Evolutionary conservation across 1,284 basidiomycete genomes (phyloP), one percentile per base, ranked within the genome.

Genomic region (Boletus sp.): DNA sequence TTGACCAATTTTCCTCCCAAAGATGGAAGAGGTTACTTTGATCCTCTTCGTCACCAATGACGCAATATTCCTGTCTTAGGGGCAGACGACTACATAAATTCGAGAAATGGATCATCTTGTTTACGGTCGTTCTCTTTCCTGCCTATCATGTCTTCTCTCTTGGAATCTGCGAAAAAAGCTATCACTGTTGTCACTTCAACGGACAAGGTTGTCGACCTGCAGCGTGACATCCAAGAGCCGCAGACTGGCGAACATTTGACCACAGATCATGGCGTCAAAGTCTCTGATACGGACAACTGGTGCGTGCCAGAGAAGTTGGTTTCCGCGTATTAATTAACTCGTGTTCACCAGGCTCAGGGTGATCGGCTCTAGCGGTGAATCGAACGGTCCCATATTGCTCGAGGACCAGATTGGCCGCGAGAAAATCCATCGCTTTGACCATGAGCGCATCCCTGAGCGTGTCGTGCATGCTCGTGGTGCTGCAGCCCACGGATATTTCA

Each of bases 361-460:
- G 15, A 67, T 72, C 44, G 59, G 69, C 12, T 67, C 76, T 7
- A 69, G 80, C 54, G 81, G 78, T 22, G 61, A 71, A 24, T 61
- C 66, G 48, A 68, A 76, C 4, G 87, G 85, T 0, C 82, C 86
- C 4, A 77, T 77, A 51, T 74, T 89, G 2, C 79, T 89, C 16
- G 88, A 89, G 66, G 87, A 89, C 65, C 84, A 87, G 59, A 78
- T 86, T 60, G 82, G 77, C 1, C 79, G 86, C 62, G 86, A 89
- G 74, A 89, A 91, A 73, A 83, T 91, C 36, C 82, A 84, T 55
- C 81, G 86, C 33, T 92, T 92, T 66, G 89, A 91, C 70, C 91
- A 92, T 66, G 91, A 93, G 70, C 86, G 90, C 42, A 93, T 94
- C 57, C 91, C 90, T n/a, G 90, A 89, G 76, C 86, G 83, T 48